phyloP scores from a whole-genome alignment of 2,329 filamentous ascomycete genomes.

The Claviceps fusiformis region DNA sequence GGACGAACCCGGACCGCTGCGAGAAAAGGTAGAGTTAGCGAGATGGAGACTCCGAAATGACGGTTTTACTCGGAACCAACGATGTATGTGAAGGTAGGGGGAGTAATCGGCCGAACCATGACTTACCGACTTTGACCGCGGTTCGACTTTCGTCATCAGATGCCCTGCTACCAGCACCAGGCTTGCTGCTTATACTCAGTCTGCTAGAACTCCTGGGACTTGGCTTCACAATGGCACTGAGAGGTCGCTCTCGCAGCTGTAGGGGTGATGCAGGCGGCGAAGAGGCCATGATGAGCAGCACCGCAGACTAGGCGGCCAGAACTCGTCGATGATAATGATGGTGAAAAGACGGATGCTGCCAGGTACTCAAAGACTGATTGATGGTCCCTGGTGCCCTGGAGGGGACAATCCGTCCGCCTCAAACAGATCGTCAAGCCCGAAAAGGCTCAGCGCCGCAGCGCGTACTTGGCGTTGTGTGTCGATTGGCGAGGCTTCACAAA shows the following conservation, averaged over 20 bases:
- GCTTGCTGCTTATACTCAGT: conserved; percentile 72
- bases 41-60: background rate
- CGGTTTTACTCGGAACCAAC: background rate
- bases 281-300: conserved; percentile 39
- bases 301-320: background rate
- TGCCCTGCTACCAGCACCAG: conserved; percentile 60
- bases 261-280: conserved; percentile 58
- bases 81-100: background rate
- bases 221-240: conserved; percentile 69
- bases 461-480: conserved; percentile 1
- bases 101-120: background rate
- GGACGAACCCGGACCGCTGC: conserved; percentile 86
- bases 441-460: conserved; percentile 5
- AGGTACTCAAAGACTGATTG: background rate
- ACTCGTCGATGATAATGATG: background rate
- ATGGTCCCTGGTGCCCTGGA: background rate
- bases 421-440: conserved; percentile 2
- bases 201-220: conserved; percentile 66
- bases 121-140: conserved; percentile 88
- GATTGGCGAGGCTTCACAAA: conserved; percentile 2
- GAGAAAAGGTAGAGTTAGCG: background rate
- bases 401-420: conserved; percentile 2
- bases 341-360: background rate
- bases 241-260: conserved; percentile 49
- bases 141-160: conserved; percentile 86